These are phyloP conservation scores for Tolypocladium capitatum DNA, from an alignment of 2,329 filamentous ascomycete species.

Conservation along the genomic window DNA sequence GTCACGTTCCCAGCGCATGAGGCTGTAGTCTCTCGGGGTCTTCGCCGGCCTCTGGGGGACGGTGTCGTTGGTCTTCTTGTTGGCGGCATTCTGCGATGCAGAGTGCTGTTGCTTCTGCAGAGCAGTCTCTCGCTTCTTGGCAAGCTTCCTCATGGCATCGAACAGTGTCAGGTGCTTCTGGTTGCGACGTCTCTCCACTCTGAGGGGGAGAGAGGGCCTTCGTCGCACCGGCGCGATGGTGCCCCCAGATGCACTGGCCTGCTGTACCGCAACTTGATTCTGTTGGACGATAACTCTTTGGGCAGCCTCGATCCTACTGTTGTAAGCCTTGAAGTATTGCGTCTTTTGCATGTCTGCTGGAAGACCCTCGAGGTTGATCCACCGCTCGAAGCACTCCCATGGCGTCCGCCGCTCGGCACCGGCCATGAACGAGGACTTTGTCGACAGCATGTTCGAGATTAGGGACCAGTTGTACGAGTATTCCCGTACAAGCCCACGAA, in stretches of 20 bases:
- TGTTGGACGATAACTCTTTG: conserved; percentile 41
- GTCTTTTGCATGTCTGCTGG: conserved; percentile 91
- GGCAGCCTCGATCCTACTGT: conserved; percentile 44
- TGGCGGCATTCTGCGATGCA: conserved; percentile 58
- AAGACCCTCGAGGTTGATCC: conserved; percentile 82
- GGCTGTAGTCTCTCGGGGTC: conserved; percentile 83
- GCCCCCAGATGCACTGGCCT: conserved; percentile 29
- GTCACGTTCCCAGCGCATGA: conserved; percentile 78
- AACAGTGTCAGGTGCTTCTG: conserved; percentile 80
- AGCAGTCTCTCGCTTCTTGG: conserved; percentile 81
- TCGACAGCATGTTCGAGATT: conserved; percentile 67
- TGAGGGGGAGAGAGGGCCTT: conserved; percentile 63
- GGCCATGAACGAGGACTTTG: conserved; percentile 66
- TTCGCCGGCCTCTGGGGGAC: conserved; percentile 42
- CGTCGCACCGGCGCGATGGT: conserved; percentile 35
- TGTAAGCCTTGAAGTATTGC: conserved; percentile 75
- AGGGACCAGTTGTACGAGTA: conserved; percentile 97
- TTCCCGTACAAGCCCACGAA: conserved; percentile 73
- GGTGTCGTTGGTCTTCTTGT: conserved; percentile 66
- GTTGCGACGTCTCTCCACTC: conserved; percentile 76
- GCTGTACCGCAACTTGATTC: conserved; percentile 36
- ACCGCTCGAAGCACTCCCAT: conserved; percentile 98
- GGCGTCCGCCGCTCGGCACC: conserved; percentile 82
- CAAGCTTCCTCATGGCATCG: conserved; percentile 88
- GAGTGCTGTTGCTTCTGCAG: conserved; percentile 86